Evolutionary conservation across 2,329 filamentous ascomycete species (phyloP), one percentile per base, ranked within the genome.

Genomic region (Pseudocercospora cruenta): DNA sequence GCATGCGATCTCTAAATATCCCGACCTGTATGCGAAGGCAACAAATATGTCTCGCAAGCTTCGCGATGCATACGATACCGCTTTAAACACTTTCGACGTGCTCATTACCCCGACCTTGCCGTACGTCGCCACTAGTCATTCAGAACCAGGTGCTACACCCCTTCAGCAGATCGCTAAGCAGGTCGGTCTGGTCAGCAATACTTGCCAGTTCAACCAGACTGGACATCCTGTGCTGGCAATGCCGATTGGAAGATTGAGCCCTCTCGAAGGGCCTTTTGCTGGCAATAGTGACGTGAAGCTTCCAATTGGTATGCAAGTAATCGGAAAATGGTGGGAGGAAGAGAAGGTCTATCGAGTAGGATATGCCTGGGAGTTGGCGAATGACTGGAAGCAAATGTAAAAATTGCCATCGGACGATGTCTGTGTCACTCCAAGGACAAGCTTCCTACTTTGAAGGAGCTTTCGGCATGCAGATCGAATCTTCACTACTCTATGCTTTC

Each of bases 101-200:
- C 73, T 85, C 9, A 68, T 85, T 53, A 82, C 81, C 65, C 83
- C 83, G 0, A 80, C 80, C 21, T 79, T 84, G 0, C 83, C 83
- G 0, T 80, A 81, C 58, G 80, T 84, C 2, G 82, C 82, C 1
- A 81, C 82, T 0, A 78, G 76, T 14, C 81, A 85, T 59, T 79
- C 81, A 0, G 68, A 71, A 1, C 69, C 76, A 9, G 78, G 78
- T 66, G 79, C 77, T 1, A 78, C 78, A 1, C 81, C 82, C 2
- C 74, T 80, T 16, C 79, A 82, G 54, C 82, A 81, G 19, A 83
- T 86, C 55, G 78, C 80, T 60, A 82, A 82, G 10, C 84, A 83
- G 33, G 83, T 87, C 36, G 86, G 86, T 0, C 71, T 86, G 65
- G 86, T 83, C 0, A 81, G 79, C 16, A 88, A 88, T 68, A 88